phyloP scores from a whole-genome alignment of 2,329 filamentous ascomycete species.

The Samsoniella hepiali region DNA sequence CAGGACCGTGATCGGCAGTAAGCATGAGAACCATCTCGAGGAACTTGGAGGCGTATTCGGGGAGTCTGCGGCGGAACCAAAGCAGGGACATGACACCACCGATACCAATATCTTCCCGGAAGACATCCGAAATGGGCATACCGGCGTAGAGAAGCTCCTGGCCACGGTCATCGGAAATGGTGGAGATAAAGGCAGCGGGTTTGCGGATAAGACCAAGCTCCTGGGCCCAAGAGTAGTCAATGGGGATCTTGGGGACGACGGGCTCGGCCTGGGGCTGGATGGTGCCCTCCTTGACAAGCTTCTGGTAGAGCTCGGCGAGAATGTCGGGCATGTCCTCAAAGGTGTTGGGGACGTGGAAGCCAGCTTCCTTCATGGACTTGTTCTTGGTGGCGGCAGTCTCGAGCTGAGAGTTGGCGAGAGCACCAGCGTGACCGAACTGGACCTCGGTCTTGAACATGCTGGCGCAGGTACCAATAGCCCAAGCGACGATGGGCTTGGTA shows the following conservation, averaged over 20 bases:
- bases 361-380: constrained; percentile 91
- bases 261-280: constrained; percentile 87
- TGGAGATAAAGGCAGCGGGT: constrained; percentile 99
- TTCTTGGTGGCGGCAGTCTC: constrained; percentile 98
- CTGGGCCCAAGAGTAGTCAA: constrained; percentile 99
- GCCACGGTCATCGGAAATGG: constrained; percentile 98
- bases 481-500: constrained; percentile 97
- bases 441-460: constrained; percentile 99
- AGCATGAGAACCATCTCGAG: constrained; percentile 99
- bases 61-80: constrained; percentile 98
- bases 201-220: constrained; percentile 99
- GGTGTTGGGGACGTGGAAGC: constrained; percentile 90
- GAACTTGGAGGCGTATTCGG: constrained; percentile 96
- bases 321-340: constrained; percentile 88
- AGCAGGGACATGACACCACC: constrained; percentile 99
- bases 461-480: constrained; percentile 98
- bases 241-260: constrained; percentile 95
- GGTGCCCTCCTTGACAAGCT: constrained; percentile 77
- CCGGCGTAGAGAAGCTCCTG: constrained; percentile 98
- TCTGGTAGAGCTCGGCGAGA: constrained; percentile 80
- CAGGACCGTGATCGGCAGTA: constrained; percentile 97
- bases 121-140: constrained; percentile 99
- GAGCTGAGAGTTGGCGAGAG: constrained; percentile 98
- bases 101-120: constrained; percentile 97
- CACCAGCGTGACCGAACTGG: constrained; percentile 97